Percentiles rank a stretch among this genome's conserved stretches.
Evolutionary conservation across 2,329 filamentous ascomycete genomes (phyloP).

Genomic region (Dactylonectria macrodidyma): DNA sequence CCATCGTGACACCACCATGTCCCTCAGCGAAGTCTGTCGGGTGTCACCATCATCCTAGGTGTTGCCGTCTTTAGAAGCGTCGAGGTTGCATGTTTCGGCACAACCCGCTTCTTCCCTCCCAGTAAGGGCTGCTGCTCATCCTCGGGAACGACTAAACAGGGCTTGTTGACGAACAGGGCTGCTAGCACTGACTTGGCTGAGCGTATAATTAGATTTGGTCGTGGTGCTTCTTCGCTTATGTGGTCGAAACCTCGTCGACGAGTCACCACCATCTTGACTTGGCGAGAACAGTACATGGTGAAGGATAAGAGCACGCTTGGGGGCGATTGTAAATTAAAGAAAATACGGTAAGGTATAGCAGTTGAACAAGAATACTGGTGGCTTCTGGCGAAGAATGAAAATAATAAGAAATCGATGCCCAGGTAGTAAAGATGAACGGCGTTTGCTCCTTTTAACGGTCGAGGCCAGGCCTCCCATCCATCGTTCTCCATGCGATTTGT

Average conservation of each 20-base stretch:
- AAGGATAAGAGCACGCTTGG: not conserved
- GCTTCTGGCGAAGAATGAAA: no score
- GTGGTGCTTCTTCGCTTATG: slow-evolving; percentile 5
- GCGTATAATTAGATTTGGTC: slow-evolving; percentile 32
- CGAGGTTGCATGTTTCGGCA: slow-evolving; percentile 59
- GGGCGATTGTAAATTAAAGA: not conserved
- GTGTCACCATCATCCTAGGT: slow-evolving; percentile 54
- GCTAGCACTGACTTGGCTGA: slow-evolving; percentile 36
- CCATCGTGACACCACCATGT: not conserved
- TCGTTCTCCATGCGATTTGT: not conserved
- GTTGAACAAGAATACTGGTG: no score
- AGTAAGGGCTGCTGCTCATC: slow-evolving; percentile 46
- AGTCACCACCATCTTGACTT: slow-evolving; percentile 38
- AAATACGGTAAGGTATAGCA: no score
- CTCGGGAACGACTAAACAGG: slow-evolving; percentile 9
- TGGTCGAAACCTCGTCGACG: slow-evolving; percentile 10
- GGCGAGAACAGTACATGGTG: slow-evolving; percentile 31
- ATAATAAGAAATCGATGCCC: no score
- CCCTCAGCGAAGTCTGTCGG: slow-evolving; percentile 46
- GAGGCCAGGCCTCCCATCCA: no score
- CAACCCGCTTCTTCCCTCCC: slow-evolving; percentile 25
- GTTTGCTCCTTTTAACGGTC: not conserved
- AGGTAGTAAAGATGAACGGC: not conserved
- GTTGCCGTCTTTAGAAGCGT: slow-evolving; percentile 61
- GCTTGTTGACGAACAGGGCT: slow-evolving; percentile 1